These are phyloP conservation scores for Udeniomyces megalosporus DNA, from an alignment of 768 basidiomycete species.

Conservation along the genomic window DNA sequence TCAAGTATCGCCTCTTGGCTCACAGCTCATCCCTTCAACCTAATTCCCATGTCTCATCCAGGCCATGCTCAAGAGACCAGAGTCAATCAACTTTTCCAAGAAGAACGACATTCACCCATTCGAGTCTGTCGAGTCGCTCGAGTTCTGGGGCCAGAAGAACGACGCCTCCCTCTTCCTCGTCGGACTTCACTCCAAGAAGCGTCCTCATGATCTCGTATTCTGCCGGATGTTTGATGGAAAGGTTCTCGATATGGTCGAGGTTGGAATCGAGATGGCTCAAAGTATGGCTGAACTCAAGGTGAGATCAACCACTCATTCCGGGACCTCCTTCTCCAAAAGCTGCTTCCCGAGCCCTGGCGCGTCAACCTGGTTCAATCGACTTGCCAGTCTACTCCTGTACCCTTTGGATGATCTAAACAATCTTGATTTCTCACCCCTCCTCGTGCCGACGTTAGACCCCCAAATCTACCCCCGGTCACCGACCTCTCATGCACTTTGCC, in stretches of 20 bases:
- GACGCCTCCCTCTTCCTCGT: slow-evolving; percentile 81
- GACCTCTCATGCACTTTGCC: slow-evolving; percentile 88
- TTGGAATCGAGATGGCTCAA: slow-evolving; percentile 67
- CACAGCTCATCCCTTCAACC: neutral
- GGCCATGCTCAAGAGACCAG: slow-evolving; percentile 87
- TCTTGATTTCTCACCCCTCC: neutral
- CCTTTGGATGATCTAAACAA: neutral
- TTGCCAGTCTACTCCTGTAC: too few species aligned
- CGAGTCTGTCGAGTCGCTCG: slow-evolving; percentile 58
- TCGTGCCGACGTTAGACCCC: slow-evolving; percentile 40
- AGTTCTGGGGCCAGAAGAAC: slow-evolving; percentile 88
- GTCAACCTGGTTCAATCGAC: neutral
- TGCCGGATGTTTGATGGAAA: slow-evolving; percentile 70
- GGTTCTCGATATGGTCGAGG: slow-evolving; percentile 86
- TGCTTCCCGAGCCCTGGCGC: too few species aligned
- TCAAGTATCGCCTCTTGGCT: neutral
- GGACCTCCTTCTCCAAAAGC: neutral
- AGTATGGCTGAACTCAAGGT: slow-evolving; percentile 76
- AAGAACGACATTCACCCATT: slow-evolving; percentile 85
- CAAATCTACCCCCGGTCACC: slow-evolving; percentile 76
- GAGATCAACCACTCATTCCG: neutral
- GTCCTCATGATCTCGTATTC: slow-evolving; percentile 71
- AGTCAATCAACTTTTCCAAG: slow-evolving; percentile 82
- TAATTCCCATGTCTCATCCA: slow-evolving; percentile 25
- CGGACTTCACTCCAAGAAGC: slow-evolving; percentile 84